Conservation (phyloP, 192 early-diverging fungal genomes). For the Coemansia sp. region DNA sequence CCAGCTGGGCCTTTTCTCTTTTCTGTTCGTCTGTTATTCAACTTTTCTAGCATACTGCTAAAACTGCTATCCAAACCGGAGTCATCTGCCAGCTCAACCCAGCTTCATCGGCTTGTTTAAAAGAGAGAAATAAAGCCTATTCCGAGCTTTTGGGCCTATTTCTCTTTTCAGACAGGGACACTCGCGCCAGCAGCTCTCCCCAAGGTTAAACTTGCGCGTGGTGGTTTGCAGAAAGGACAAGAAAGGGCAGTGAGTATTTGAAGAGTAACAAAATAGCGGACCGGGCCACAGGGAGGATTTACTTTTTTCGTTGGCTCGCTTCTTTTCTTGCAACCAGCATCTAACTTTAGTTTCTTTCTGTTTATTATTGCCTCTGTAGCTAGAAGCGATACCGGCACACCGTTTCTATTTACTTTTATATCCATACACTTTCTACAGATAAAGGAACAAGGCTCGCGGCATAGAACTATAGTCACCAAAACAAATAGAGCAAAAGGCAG, state of each 20-base stretch:
- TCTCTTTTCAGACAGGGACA: neutral
- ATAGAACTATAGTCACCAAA: neutral
- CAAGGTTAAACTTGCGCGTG: slow-evolving; percentile 3
- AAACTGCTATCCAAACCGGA: neutral
- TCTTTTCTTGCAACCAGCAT: neutral
- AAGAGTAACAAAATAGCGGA: neutral
- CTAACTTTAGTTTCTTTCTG: slow-evolving; percentile 5
- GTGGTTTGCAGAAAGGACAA: neutral
- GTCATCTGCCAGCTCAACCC: neutral
- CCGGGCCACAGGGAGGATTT: neutral
- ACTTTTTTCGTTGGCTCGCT: neutral
- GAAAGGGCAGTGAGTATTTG: neutral
- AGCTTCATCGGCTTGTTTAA: neutral
- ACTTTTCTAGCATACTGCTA: neutral
- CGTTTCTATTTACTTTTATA: neutral
- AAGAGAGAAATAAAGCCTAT: no score
- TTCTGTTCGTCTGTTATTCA: neutral
- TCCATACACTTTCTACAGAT: neutral
- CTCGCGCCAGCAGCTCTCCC: neutral
- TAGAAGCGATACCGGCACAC: no score
- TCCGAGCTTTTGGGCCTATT: neutral
- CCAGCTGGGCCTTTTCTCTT: neutral
- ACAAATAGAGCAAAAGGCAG: neutral
- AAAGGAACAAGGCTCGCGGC: neutral
- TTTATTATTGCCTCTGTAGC: neutral